Evolutionary conservation across 2,329 filamentous ascomycete species (phyloP), one percentile per base, ranked within the genome.

Genomic region (Ophiocordyceps polyrhachis-furcata): DNA sequence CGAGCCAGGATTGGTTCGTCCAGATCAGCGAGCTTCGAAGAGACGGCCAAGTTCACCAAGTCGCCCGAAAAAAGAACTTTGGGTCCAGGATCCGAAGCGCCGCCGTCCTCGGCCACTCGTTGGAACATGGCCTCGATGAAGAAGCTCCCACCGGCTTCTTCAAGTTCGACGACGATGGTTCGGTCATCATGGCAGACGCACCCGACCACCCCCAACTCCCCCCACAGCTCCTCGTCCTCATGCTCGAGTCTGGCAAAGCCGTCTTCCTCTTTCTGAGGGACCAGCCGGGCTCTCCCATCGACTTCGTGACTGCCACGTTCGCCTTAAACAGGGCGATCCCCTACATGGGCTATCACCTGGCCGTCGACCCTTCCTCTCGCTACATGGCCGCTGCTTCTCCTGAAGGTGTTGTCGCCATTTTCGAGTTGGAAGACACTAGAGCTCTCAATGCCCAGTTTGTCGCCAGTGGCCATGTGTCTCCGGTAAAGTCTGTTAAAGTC

Each of bases 51-150:
- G 70, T 94, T 21, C 74, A 79, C 50, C 77, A 86, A 55, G 68
- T 94, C n/a, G 69, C 74, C n/a, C 74, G 74, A 48, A 93, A 88
- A 60, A 70, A 71, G 38, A 79, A 94, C 57, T 89, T 96, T 57
- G 78, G 79, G 45, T 74, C 76, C 29, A 74, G 78, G 40, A 95
- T 96, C 50, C 70, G 83, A 48, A 83, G 85, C 53, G 86, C 86
- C 5, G 75, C 75, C 47, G 77, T 88, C 14, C 73, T 96, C 53
- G 85, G 84, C 40, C 63, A 71, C 44, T 59, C 63, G 42, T 63
- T 67, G 42, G 66, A 62, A 42, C 59, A 53, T 44, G 48, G 61
- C 43, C 56, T 61, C 48, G 56, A 62, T 43, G 55, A 57, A 46
- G 58, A 53, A 35, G 47, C 49, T 32, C 47, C 49, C 9, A 52